These are phyloP conservation scores for Gyrodon lividus DNA, from an alignment of 768 basidiomycete species.

Conservation along the genomic window DNA sequence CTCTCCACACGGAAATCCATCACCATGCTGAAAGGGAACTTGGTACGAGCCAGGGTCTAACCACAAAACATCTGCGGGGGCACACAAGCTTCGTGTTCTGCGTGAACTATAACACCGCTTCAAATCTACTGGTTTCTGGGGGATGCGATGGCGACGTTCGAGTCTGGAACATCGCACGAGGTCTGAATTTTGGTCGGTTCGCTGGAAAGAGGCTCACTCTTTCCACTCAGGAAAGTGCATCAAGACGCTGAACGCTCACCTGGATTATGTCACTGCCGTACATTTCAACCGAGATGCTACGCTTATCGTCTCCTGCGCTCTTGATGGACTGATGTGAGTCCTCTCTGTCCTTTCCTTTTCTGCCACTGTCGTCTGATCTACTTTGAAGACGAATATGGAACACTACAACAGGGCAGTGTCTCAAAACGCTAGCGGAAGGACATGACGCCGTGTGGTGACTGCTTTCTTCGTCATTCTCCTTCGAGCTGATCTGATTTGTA, in stretches of 20 bases:
- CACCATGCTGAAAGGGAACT: background rate
- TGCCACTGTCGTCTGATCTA: background rate
- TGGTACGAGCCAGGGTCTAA: constrained; percentile 52
- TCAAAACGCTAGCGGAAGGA: constrained; percentile 93
- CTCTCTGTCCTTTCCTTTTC: background rate
- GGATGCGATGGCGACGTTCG: constrained; percentile 90
- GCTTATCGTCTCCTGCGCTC: constrained; percentile 86
- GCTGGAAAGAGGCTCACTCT: background rate
- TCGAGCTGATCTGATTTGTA: background rate
- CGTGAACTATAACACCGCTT: constrained; percentile 85
- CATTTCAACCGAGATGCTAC: constrained; percentile 92
- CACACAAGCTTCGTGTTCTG: constrained; percentile 91
- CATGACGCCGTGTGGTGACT: constrained; percentile 77
- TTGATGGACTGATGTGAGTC: constrained; percentile 88
- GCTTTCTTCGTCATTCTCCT: background rate
- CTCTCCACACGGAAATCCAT: constrained; percentile 5
- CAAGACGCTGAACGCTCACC: constrained; percentile 86
- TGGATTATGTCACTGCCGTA: constrained; percentile 93
- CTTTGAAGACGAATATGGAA: constrained; percentile 89
- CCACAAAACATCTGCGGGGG: constrained; percentile 69
- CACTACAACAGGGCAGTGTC: constrained; percentile 86
- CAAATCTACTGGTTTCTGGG: constrained; percentile 88
- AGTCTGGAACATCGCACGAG: constrained; percentile 87
- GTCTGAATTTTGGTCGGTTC: constrained; percentile 37
- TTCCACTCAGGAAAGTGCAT: constrained; percentile 65